These are phyloP conservation scores for Zarea fungicola DNA, from an alignment of 2,329 filamentous ascomycete species.

Conservation along the genomic window DNA sequence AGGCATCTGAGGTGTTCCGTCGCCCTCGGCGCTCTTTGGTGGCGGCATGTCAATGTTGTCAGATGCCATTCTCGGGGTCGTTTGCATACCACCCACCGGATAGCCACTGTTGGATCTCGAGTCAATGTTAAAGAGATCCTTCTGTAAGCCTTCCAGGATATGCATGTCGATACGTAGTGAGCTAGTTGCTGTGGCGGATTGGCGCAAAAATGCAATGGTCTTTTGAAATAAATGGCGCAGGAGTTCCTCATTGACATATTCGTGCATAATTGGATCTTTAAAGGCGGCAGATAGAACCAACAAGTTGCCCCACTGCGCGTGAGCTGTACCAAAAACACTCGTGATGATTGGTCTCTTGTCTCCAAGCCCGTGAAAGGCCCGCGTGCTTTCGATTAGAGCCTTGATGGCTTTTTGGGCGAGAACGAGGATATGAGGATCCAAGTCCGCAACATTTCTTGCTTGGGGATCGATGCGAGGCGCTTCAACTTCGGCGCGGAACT, in stretches of 20 bases:
- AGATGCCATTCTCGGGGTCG: slow-evolving; percentile 15
- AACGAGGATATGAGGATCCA: slow-evolving; percentile 43
- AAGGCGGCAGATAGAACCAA: slow-evolving; percentile 82
- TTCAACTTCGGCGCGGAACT: slow-evolving; percentile 32
- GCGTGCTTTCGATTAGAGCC: slow-evolving; percentile 78
- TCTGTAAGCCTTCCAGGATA: slow-evolving; percentile 58
- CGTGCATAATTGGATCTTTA: slow-evolving; percentile 56
- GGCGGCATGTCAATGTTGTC: slow-evolving; percentile 11
- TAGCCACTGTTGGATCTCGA: background rate
- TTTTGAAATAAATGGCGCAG: slow-evolving; percentile 59
- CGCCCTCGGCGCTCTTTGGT: slow-evolving; percentile 2
- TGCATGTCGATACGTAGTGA: slow-evolving; percentile 68
- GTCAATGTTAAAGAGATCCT: slow-evolving; percentile 35
- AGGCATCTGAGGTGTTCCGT: slow-evolving; percentile 3
- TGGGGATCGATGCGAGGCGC: slow-evolving; percentile 34
- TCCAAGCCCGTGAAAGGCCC: slow-evolving; percentile 66
- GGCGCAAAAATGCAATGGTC: slow-evolving; percentile 71
- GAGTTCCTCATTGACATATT: slow-evolving; percentile 49
- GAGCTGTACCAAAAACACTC: slow-evolving; percentile 93
- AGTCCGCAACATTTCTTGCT: slow-evolving; percentile 31
- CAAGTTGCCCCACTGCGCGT: slow-evolving; percentile 97
- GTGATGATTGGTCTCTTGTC: slow-evolving; percentile 74
- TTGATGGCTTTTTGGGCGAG: slow-evolving; percentile 60
- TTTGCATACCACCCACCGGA: background rate
- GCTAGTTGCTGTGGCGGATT: slow-evolving; percentile 67